phyloP scores from a whole-genome alignment of 495 filamentous ascomycete species.

The Aspergillus sclerotioniger region DNA sequence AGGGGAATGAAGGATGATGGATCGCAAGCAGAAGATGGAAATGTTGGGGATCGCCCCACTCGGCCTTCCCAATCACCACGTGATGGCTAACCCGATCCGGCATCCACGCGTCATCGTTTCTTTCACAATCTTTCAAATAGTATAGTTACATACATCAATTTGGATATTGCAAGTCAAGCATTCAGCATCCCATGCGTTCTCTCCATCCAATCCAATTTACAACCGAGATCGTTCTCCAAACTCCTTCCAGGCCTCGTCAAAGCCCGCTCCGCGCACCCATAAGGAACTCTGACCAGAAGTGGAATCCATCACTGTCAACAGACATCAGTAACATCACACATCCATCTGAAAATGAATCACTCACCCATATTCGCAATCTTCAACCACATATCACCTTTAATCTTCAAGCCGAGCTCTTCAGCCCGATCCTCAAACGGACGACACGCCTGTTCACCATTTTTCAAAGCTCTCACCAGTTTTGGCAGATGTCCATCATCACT shows the following conservation, averaged over 20 bases:
- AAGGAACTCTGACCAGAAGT: background rate
- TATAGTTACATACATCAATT: background rate
- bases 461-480: slow-evolving; percentile 70
- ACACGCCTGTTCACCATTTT: slow-evolving; percentile 52
- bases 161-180: background rate
- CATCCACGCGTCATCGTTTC: too few relatives aligned
- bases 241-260: slow-evolving; percentile 11
- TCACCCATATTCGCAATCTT: slow-evolving; percentile 54
- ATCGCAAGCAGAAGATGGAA: background rate
- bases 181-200: background rate
- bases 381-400: slow-evolving; percentile 70
- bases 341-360: background rate
- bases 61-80: slow-evolving; percentile 14
- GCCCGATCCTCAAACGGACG: slow-evolving; percentile 37
- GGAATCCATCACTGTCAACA: slow-evolving; percentile 8
- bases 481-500: slow-evolving; percentile 76
- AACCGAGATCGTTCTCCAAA: slow-evolving; percentile 6
- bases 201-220: background rate
- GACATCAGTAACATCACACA: background rate
- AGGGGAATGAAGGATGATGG: background rate
- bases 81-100: background rate
- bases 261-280: slow-evolving; percentile 14
- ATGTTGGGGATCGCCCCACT: slow-evolving; percentile 21
- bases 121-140: too few relatives aligned
- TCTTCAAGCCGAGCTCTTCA: slow-evolving; percentile 44